These are phyloP conservation scores for Elsinoe ampelina DNA, from an alignment of 2,329 filamentous ascomycete genomes.

Conservation along the genomic window DNA sequence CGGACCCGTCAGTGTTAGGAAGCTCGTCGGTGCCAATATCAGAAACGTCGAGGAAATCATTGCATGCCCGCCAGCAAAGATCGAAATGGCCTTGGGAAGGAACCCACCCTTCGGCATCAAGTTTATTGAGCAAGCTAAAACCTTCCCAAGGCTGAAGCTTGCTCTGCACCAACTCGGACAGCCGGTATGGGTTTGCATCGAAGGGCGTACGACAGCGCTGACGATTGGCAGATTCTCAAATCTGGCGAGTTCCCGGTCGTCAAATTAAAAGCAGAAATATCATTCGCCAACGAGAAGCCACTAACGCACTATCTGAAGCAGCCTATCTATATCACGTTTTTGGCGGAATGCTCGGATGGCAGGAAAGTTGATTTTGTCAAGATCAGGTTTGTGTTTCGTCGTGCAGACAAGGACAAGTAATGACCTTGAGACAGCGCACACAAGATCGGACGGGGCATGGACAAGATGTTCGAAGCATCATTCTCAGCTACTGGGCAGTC, in stretches of 20 bases:
- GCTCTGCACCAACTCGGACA: constrained; percentile 43
- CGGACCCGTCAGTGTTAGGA: constrained; percentile 65
- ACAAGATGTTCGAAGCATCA: constrained; percentile 50
- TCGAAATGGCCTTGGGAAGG: constrained; percentile 67
- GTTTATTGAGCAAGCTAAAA: constrained; percentile 52
- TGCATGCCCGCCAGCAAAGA: constrained; percentile 54
- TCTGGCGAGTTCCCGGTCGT: constrained; percentile 43
- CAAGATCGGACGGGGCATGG: constrained; percentile 53
- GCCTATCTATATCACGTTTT: constrained; percentile 60
- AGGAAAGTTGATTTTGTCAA: constrained; percentile 58
- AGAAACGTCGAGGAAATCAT: constrained; percentile 62
- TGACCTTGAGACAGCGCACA: constrained; percentile 43
- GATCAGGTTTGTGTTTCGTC: constrained; percentile 38
- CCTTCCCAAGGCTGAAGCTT: constrained; percentile 61
- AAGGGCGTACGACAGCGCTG: constrained; percentile 8
- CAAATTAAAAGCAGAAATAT: constrained; percentile 56
- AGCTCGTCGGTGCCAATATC: constrained; percentile 62
- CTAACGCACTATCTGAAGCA: constrained; percentile 55
- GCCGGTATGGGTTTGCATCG: constrained; percentile 31
- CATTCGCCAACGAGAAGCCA: constrained; percentile 58
- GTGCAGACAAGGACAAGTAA: neutral
- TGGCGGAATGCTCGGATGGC: constrained; percentile 63
- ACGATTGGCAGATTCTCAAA: constrained; percentile 25
- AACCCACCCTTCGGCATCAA: constrained; percentile 76
- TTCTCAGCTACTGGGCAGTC: constrained; percentile 47